Evolutionary conservation across 768 basidiomycete genomes (phyloP), one percentile per base, ranked within the genome.

Genomic region (Podaxis rugospora): DNA sequence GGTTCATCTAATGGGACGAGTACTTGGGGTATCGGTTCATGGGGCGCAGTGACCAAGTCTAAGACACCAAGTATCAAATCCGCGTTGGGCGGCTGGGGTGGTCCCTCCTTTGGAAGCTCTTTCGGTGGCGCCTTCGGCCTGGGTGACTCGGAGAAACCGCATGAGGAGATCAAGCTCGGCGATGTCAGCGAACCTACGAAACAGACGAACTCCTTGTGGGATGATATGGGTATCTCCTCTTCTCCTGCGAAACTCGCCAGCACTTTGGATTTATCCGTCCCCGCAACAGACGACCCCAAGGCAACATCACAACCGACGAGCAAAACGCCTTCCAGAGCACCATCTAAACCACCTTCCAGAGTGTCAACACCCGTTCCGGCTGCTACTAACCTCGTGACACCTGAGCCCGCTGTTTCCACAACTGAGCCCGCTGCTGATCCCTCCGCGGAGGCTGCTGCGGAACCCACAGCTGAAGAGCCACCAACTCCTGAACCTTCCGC

Each of bases 11-110:
- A 44, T 44, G 44, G 54, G 6, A 9, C 18, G 21, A 27, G 32
- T 1, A 35, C 37, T 52, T 53, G 59, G 51, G 44, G 52, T 27
- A 13, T 61, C 2, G 35, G 59, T 18, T 42, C 28, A 27, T 61
- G 59, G 58, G 62, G 59, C 27, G 42, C 49, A n/a, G 59, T 55
- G 25, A 51, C 53, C 51, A 55, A 59, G 16, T 44, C 58, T 3
- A 40, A 40, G 27, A 23, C 40, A n/a, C 62, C 58, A 9, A 55
- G 55, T 35, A 55, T 59, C 36, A 50, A 32, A 14, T 28, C 39
- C 27, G 18, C 25, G 4, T n/a, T 60, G 1, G 51, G 51, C 36
- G 35, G 18, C 13, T 60, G 59, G 59, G 40, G 51, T 21, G 51
- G 51, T 35, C 44, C 57, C 16, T 25, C 55, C 35, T 62, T 62